Conservation (phyloP, 2,329 filamentous ascomycete species). For the Esteya vermicola region DNA sequence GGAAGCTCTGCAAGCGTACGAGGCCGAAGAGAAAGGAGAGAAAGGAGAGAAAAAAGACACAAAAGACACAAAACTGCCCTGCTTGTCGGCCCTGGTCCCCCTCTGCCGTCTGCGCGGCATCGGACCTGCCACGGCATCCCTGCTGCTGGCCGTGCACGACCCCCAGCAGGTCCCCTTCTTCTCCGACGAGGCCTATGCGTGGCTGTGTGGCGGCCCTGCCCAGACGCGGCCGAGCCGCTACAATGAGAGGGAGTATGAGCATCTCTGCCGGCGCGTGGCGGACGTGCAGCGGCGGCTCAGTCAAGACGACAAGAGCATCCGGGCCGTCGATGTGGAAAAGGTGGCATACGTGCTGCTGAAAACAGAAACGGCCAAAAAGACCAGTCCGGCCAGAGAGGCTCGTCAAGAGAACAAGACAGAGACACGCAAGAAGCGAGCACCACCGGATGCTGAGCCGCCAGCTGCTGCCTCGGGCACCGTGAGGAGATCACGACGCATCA, state of each 20-base stretch:
- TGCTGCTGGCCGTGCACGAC: conserved; percentile 53
- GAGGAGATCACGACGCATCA: no score
- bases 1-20: conserved; percentile 27
- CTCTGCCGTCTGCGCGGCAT: conserved; percentile 56
- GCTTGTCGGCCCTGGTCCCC: conserved; percentile 15
- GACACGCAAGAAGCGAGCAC: no score
- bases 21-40: conserved; percentile 13
- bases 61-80: conserved; percentile 24
- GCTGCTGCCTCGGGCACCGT: no score
- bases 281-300: conserved; percentile 30
- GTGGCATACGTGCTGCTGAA: conserved; percentile 57
- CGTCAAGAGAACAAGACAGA: no score
- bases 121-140: conserved; percentile 65
- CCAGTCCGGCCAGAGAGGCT: not conserved
- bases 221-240: conserved; percentile 49
- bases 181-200: conserved; percentile 65
- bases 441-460: no score
- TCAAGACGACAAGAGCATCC: conserved; percentile 20
- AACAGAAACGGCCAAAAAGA: conserved; percentile 2
- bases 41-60: not conserved
- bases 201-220: conserved; percentile 44
- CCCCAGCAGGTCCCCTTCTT: conserved; percentile 54
- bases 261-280: conserved; percentile 30
- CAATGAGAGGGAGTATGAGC: conserved; percentile 50
- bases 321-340: conserved; percentile 51